phyloP scores from a whole-genome alignment of 2,329 filamentous ascomycete genomes.

The Fusarium citri region DNA sequence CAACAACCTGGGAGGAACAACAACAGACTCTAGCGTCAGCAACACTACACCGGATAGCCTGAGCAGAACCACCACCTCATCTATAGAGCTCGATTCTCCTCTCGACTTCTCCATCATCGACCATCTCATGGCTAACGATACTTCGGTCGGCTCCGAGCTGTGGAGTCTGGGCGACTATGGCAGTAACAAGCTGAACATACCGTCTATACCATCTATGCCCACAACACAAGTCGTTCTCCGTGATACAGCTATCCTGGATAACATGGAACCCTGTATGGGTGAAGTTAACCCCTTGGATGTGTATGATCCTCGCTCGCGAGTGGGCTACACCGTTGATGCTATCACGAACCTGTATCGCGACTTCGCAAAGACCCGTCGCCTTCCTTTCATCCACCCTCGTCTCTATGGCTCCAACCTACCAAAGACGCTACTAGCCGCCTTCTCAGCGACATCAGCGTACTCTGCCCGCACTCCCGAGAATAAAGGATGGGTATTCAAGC shows the following conservation, averaged over 20 bases:
- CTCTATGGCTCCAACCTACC: slow-evolving; percentile 57
- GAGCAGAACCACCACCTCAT: slow-evolving; percentile 29
- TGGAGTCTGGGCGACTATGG: slow-evolving; percentile 47
- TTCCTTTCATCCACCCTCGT: slow-evolving; percentile 58
- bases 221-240: slow-evolving; percentile 45
- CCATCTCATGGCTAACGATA: slow-evolving; percentile 47
- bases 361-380: slow-evolving; percentile 52
- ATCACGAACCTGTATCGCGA: slow-evolving; percentile 50
- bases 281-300: slow-evolving; percentile 51
- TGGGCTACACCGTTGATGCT: slow-evolving; percentile 51
- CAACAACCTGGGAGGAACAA: slow-evolving; percentile 46
- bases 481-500: slow-evolving; percentile 54
- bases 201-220: slow-evolving; percentile 42
- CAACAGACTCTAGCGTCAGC: slow-evolving; percentile 43
- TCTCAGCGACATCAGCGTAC: slow-evolving; percentile 56
- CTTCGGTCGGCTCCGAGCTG: slow-evolving; percentile 37
- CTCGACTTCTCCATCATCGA: slow-evolving; percentile 54
- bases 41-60: slow-evolving; percentile 48
- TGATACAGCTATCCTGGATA: slow-evolving; percentile 46
- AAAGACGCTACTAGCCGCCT: slow-evolving; percentile 55
- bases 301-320: slow-evolving; percentile 51
- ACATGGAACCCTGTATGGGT: slow-evolving; percentile 35
- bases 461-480: slow-evolving; percentile 52
- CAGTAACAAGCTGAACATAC: slow-evolving; percentile 49
- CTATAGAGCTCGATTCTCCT: slow-evolving; percentile 45